Evolutionary conservation across 2,329 filamentous ascomycete species (phyloP), one percentile per base, ranked within the genome.

Genomic region (Diaporthe batatas): DNA sequence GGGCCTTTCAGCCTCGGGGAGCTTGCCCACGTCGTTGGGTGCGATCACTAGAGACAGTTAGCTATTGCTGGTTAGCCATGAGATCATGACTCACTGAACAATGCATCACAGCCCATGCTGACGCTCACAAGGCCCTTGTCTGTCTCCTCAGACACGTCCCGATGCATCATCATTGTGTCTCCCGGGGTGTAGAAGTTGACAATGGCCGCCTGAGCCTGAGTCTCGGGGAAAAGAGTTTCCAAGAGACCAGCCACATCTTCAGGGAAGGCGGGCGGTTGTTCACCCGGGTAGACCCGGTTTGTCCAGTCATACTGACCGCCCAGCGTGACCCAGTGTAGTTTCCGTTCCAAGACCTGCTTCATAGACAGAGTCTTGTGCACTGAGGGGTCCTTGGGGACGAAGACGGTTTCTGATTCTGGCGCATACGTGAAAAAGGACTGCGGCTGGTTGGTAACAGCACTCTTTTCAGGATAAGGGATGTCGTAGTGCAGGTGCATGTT

Each of bases 251-350:
- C 90, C 64, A 97, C 87, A 79, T 98, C 94, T 1, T 80, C 53
- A 0, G 96, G 95, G 77, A 98, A 98, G 0, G 84, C 78, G 0
- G 94, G 94, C 0, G 93, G 91, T 4, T 81, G 74, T n/a, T 88
- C 86, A 12, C 85, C 81, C 0, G 95, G 95, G 79, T 98, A 98
- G 16, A 90, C 84, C 76, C 97, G 95, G 72, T 90, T 89, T 0
- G 95, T 97, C 96, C 96, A 98, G 84, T 98, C 94, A 81, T 98
- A 98, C 81, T 98, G 96, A 0, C 95, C 96, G 65, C 96, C 96
- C 3, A 99, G 89, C 0, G 96, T 98, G 54, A 97, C 90, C 96
- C 96, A 99, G 77, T 96, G 94, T 32, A 98, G 88, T 75, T 94
- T 95, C 75, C 92, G 93, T 72, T 91, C 89, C 55, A 98, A 86